Conservation (phyloP, 2,329 filamentous ascomycete species). For the Sordariomycetes sp. region DNA sequence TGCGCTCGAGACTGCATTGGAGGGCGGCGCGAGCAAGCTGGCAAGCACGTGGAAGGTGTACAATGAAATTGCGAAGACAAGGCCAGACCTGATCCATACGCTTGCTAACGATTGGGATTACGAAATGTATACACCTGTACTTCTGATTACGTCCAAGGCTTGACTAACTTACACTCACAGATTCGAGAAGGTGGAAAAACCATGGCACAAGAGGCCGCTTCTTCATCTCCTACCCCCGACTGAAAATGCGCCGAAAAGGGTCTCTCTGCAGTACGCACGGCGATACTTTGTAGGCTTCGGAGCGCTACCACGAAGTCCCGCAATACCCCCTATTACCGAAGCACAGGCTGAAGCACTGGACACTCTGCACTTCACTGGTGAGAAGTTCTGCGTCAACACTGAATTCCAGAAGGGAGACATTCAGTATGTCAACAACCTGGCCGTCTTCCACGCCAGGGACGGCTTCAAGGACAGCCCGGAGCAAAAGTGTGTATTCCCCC, state of each 20-base stretch:
- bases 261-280: slow-evolving; percentile 52
- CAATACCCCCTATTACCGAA: slow-evolving; percentile 47
- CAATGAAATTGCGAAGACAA: slow-evolving; percentile 48
- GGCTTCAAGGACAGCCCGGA: slow-evolving; percentile 34
- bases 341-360: slow-evolving; percentile 44
- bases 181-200: slow-evolving; percentile 37
- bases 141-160: background rate
- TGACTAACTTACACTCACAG: slow-evolving; percentile 22
- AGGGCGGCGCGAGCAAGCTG: slow-evolving; percentile 48
- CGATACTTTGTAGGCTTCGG: slow-evolving; percentile 50
- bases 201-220: slow-evolving; percentile 40
- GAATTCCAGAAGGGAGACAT: slow-evolving; percentile 42
- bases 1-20: slow-evolving; percentile 38
- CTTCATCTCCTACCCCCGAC: slow-evolving; percentile 45
- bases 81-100: slow-evolving; percentile 51
- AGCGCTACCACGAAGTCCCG: slow-evolving; percentile 38
- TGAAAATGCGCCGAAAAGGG: slow-evolving; percentile 33
- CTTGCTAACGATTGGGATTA: slow-evolving; percentile 40
- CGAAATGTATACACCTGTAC: slow-evolving; percentile 9
- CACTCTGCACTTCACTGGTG: slow-evolving; percentile 38
- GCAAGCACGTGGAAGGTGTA: slow-evolving; percentile 52
- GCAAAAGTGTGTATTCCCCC: slow-evolving; percentile 36
- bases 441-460: slow-evolving; percentile 42
- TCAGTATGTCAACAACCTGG: slow-evolving; percentile 46
- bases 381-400: slow-evolving; percentile 32